These are phyloP conservation scores for Onygena corvina DNA, from an alignment of 2,329 filamentous ascomycete species.

Conservation along the genomic window DNA sequence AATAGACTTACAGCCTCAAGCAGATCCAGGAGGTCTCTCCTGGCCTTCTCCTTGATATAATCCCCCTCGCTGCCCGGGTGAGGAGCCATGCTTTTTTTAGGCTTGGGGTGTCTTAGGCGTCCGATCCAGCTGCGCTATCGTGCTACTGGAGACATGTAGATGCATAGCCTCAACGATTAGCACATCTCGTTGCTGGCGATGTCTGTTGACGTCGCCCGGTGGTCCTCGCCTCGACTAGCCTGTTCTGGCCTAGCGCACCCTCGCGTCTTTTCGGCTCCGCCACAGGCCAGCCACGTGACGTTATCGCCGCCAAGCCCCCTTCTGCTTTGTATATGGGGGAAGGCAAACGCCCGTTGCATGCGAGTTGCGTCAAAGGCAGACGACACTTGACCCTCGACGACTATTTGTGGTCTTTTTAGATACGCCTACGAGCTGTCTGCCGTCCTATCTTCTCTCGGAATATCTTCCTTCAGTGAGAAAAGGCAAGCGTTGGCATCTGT, in stretches of 20 bases:
- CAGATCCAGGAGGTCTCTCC: conserved; percentile 77
- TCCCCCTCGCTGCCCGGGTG: conserved; percentile 36
- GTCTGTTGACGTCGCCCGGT: background rate
- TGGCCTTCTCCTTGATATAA: conserved; percentile 46
- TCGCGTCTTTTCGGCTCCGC: background rate
- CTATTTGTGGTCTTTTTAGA: no score
- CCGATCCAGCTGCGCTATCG: background rate
- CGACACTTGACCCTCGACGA: no score
- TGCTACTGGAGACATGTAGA: background rate
- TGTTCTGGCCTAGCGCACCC: background rate
- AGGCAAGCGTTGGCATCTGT: background rate
- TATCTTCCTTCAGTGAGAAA: background rate
- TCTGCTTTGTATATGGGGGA: no score
- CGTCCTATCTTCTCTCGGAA: no score
- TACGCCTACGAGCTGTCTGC: no score
- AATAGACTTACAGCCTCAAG: conserved; percentile 78
- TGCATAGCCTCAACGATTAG: background rate
- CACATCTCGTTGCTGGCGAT: background rate
- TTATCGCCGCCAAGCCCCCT: no score
- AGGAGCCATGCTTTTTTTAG: conserved; percentile 30
- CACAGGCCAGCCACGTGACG: conserved; percentile 4
- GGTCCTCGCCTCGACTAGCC: background rate
- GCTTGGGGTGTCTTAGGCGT: background rate
- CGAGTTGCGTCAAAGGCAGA: no score
- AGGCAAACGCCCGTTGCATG: no score